Conservation (phyloP, 2,329 filamentous ascomycete genomes). For the Exophiala lecanii-corni region DNA sequence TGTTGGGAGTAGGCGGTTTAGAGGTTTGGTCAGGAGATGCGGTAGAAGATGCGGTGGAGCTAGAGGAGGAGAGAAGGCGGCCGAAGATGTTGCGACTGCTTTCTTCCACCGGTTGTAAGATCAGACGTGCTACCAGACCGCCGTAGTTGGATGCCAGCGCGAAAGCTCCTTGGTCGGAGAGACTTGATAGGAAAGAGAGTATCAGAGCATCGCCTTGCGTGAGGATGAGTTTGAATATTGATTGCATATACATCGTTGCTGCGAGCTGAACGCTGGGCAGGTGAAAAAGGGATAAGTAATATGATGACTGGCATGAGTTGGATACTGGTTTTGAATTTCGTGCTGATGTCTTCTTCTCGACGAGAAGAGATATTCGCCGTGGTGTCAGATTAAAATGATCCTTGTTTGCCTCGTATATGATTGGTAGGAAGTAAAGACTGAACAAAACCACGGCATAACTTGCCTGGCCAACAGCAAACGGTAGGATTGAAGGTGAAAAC, state of each 20-base stretch:
- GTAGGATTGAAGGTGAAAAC: conserved; percentile 66
- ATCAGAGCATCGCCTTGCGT: conserved; percentile 93
- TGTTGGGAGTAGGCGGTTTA: conserved; percentile 10
- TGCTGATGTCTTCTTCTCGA: conserved; percentile 16
- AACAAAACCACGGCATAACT: conserved; percentile 68
- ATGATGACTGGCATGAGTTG: conserved; percentile 29
- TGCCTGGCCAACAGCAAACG: conserved; percentile 84
- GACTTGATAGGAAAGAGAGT: conserved; percentile 69
- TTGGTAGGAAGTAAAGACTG: conserved; percentile 62
- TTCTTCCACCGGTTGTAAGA: conserved; percentile 95
- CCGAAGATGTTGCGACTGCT: conserved; percentile 87
- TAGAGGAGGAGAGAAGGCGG: conserved; percentile 55
- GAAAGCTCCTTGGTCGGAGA: conserved; percentile 83
- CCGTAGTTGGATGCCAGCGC: conserved; percentile 93
- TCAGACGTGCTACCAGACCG: conserved; percentile 75
- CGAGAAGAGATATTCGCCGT: not conserved
- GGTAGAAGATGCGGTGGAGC: not conserved
- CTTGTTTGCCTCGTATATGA: conserved; percentile 50
- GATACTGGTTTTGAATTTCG: conserved; percentile 15
- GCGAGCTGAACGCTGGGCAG: conserved; percentile 66
- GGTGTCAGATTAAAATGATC: conserved; percentile 50
- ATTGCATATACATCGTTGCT: conserved; percentile 80
- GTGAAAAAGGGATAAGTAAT: conserved; percentile 61
- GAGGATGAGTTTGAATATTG: conserved; percentile 82
- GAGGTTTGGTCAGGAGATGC: conserved; percentile 1